Percentiles rank a stretch among this genome's conserved stretches.
Conservation (phyloP, 2,329 filamentous ascomycete species). For the Hypocreales sp. region DNA sequence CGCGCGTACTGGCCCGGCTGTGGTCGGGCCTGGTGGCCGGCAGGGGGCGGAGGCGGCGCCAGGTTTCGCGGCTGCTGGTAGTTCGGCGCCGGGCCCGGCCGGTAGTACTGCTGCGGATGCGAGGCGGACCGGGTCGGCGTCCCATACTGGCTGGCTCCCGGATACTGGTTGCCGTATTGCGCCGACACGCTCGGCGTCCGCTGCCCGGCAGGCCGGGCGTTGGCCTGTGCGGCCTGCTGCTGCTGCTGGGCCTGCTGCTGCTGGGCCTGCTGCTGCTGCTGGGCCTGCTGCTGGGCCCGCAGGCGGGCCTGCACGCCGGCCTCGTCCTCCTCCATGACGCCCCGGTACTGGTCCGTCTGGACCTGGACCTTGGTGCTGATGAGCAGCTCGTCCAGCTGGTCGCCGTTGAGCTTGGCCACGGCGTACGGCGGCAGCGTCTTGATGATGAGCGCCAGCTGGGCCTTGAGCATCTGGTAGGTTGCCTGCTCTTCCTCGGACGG, state of each 20-base stretch:
- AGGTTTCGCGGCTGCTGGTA: slow-evolving; percentile 22
- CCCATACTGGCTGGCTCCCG: slow-evolving; percentile 27
- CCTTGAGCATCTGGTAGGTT: slow-evolving; percentile 59
- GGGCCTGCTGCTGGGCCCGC: slow-evolving; percentile 20
- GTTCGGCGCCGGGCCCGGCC: slow-evolving; percentile 20
- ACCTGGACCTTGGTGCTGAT: slow-evolving; percentile 68
- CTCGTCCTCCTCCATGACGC: slow-evolving; percentile 75
- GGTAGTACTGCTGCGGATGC: slow-evolving; percentile 29
- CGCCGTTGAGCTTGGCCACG: slow-evolving; percentile 72
- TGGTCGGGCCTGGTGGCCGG: slow-evolving; percentile 17
- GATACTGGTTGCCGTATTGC: slow-evolving; percentile 28
- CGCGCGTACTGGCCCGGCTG: slow-evolving; percentile 33
- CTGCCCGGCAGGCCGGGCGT: slow-evolving; percentile 19
- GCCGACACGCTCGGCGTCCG: slow-evolving; percentile 22
- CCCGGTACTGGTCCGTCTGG: slow-evolving; percentile 56
- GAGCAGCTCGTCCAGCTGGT: slow-evolving; percentile 68
- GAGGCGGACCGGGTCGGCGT: slow-evolving; percentile 29
- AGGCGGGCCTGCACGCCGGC: slow-evolving; percentile 37
- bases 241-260: slow-evolving; percentile 10
- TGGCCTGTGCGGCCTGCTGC: slow-evolving; percentile 11
- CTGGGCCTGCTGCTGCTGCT: slow-evolving; percentile 10
- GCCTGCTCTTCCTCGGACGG: slow-evolving; percentile 47
- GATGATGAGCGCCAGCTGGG: slow-evolving; percentile 59
- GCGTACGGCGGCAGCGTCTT: slow-evolving; percentile 68
- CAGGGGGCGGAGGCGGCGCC: slow-evolving; percentile 11